Evolutionary conservation across 805 yeast species (phyloP).

Genomic region (Nakazawaea siamensis): DNA sequence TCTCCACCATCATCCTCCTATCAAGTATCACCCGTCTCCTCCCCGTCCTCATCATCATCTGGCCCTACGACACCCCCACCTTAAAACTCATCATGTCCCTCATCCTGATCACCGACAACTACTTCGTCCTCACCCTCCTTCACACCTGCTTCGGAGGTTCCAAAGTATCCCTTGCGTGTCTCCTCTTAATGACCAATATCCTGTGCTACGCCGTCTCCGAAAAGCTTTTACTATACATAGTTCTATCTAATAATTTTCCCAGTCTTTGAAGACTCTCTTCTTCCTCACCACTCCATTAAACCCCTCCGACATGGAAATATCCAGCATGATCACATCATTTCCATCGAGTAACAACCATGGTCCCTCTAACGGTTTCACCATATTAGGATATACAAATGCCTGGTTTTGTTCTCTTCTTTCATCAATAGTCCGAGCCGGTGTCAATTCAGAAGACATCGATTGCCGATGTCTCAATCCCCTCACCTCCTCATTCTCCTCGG

Average conservation of each 20-base stretch:
- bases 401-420: slow-evolving; percentile 67
- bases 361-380: slow-evolving; percentile 67
- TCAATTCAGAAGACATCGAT: not conserved
- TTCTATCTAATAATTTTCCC: slow-evolving; percentile 9
- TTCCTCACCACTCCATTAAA: slow-evolving; percentile 23
- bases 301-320: slow-evolving; percentile 27
- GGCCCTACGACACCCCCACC: slow-evolving; percentile 89
- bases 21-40: slow-evolving; percentile 76
- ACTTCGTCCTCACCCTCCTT: slow-evolving; percentile 4
- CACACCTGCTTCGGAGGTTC: slow-evolving; percentile 5
- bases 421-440: slow-evolving; percentile 50
- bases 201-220: not conserved
- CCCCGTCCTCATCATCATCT: slow-evolving; percentile 88
- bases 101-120: slow-evolving; percentile 8
- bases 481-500: not conserved
- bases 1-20: slow-evolving; percentile 63
- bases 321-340: slow-evolving; percentile 40
- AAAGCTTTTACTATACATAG: not conserved
- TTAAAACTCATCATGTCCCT: slow-evolving; percentile 25
- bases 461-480: not conserved
- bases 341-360: slow-evolving; percentile 76
- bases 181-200: not conserved
- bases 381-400: slow-evolving; percentile 70
- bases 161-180: not conserved
- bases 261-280: slow-evolving; percentile 12